These are phyloP conservation scores for Botrytis pseudocinerea DNA, from an alignment of 2,329 filamentous ascomycete genomes.

Conservation along the genomic window DNA sequence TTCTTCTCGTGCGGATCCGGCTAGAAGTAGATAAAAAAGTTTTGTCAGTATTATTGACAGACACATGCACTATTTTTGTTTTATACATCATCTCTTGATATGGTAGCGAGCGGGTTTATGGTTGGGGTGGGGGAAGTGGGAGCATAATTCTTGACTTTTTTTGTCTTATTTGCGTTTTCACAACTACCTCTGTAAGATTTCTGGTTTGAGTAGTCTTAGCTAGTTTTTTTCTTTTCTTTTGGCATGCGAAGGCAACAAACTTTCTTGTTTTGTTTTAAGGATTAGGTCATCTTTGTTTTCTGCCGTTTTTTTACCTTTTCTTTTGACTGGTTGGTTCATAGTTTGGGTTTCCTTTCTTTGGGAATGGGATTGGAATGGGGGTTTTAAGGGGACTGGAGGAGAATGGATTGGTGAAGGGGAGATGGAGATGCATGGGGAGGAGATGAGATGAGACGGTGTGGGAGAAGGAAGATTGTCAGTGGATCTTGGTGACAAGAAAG, in stretches of 20 bases:
- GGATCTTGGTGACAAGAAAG: not conserved
- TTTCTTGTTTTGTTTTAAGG: not conserved
- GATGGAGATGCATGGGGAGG: not conserved
- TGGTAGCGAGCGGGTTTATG: conserved; percentile 13
- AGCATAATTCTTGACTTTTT: conserved; percentile 22
- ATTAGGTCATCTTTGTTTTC: not conserved
- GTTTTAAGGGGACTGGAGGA: not conserved
- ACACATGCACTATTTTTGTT: conserved; percentile 9
- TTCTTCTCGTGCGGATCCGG: conserved; percentile 2
- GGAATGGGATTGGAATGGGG: not conserved
- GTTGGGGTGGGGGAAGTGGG: conserved; percentile 7
- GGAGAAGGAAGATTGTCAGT: not conserved
- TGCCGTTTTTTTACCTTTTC: not conserved
- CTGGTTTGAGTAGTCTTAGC: not conserved
- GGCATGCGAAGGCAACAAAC: conserved; percentile 1
- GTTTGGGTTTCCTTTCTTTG: conserved; percentile 8
- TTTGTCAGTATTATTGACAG: conserved; percentile 14
- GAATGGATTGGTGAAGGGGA: not conserved
- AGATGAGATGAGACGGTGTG: not conserved
- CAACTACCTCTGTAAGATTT: conserved; percentile 13
- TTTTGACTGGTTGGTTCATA: not conserved
- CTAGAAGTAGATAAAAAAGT: conserved; percentile 14
- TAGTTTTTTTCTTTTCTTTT: conserved; percentile 1
- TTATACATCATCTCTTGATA: conserved; percentile 5
- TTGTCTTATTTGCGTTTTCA: not conserved